These are phyloP conservation scores for Aspergillus affinis DNA, from an alignment of 495 filamentous ascomycete species.

Conservation along the genomic window DNA sequence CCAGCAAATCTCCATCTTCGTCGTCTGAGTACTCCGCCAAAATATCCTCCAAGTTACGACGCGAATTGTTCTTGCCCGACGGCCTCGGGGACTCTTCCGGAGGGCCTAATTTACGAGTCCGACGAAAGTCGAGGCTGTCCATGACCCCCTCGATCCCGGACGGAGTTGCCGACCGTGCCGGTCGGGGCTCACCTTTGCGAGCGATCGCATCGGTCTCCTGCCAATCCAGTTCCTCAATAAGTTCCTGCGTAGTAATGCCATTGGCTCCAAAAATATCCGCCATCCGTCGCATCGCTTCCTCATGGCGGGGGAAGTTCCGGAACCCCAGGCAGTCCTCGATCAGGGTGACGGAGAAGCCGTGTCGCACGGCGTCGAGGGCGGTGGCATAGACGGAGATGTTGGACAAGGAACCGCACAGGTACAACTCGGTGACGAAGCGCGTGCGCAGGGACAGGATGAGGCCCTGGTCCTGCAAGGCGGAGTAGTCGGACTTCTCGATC, in stretches of 20 bases:
- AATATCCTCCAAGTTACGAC: conserved; percentile 14
- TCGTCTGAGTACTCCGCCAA: conserved; percentile 23
- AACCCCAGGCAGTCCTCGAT: conserved; percentile 90
- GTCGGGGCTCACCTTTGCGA: conserved; percentile 17
- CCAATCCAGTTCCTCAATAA: conserved; percentile 56
- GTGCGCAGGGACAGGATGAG: conserved; percentile 70
- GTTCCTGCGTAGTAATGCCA: conserved; percentile 55
- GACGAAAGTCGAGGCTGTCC: conserved; percentile 34
- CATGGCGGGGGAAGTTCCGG: conserved; percentile 68
- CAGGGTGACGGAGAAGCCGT: conserved; percentile 81
- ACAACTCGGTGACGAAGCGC: conserved; percentile 86
- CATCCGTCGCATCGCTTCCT: conserved; percentile 74
- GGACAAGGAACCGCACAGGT: conserved; percentile 83
- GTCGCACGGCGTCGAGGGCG: conserved; percentile 81
- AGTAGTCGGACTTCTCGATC: conserved; percentile 82
- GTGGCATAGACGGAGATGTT: conserved; percentile 92
- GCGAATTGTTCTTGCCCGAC: conserved; percentile 1
- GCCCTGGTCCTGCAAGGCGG: conserved; percentile 74
- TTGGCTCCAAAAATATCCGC: conserved; percentile 72
- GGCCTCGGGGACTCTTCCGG: not conserved
- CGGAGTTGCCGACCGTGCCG: conserved; percentile 20
- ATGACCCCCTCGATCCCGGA: conserved; percentile 41
- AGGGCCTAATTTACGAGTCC: not conserved
- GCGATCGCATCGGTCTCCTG: conserved; percentile 46
- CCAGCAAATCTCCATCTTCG: conserved; percentile 22